Percentiles rank a stretch among this genome's conserved stretches.
phyloP scores from a whole-genome alignment of 164 flowering plant species.

The Magnolia officinalis region DNA sequence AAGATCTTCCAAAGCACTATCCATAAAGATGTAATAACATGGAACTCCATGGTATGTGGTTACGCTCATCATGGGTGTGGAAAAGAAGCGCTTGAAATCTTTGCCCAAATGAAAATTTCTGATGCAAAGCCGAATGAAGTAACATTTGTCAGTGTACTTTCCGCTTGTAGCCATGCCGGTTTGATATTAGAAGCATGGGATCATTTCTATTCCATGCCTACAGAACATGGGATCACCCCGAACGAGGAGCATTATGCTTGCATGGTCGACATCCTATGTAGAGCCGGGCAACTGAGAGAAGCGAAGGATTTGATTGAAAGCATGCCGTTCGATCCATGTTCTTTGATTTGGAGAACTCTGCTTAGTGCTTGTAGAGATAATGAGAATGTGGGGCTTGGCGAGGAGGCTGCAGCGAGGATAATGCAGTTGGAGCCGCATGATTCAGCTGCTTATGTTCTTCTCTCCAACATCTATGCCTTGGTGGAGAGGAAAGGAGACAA shows the following conservation, averaged over 20 bases:
- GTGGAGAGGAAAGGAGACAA: slow-evolving; percentile 18
- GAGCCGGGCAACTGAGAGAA: slow-evolving; percentile 23
- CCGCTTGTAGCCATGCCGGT: slow-evolving; percentile 27
- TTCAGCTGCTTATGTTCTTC: slow-evolving; percentile 31
- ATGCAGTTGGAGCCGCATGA: slow-evolving; percentile 24
- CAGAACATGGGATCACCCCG: slow-evolving; percentile 22
- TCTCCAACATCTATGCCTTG: slow-evolving; percentile 25
- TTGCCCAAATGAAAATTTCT: slow-evolving; percentile 20
- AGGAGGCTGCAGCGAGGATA: slow-evolving; percentile 24
- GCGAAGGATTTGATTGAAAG: slow-evolving; percentile 23
- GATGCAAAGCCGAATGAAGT: slow-evolving; percentile 20
- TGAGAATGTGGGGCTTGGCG: slow-evolving; percentile 17
- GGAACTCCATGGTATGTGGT: slow-evolving; percentile 30
- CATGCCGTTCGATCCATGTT: slow-evolving; percentile 25
- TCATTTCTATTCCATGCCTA: slow-evolving; percentile 17
- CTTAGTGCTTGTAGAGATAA: slow-evolving; percentile 24
- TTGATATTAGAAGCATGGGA: slow-evolving; percentile 22
- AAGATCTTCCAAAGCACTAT: slow-evolving; percentile 17
- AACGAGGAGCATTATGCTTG: slow-evolving; percentile 27
- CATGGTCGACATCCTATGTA: slow-evolving; percentile 26
- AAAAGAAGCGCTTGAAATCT: slow-evolving; percentile 22
- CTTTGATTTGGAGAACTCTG: slow-evolving; percentile 27
- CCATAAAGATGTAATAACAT: slow-evolving; percentile 25
- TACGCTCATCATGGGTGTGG: slow-evolving; percentile 29
- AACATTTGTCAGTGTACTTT: slow-evolving; percentile 24